phyloP scores from a whole-genome alignment of 2,329 filamentous ascomycete species.

The Beauveria bassiana region DNA sequence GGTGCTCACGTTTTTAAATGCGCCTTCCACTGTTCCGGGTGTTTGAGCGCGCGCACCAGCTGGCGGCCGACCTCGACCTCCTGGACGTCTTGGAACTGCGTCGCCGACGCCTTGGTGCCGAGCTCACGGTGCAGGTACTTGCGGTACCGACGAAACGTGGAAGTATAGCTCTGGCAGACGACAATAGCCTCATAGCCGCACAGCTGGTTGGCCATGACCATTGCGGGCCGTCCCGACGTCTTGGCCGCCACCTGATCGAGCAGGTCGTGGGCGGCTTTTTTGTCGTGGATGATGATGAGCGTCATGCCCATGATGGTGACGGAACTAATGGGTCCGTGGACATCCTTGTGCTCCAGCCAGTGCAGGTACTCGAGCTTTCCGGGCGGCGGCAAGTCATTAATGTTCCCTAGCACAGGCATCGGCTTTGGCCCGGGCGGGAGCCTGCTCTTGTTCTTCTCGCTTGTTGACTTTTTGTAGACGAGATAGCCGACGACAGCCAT shows the following conservation, averaged over 20 bases:
- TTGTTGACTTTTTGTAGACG: background rate
- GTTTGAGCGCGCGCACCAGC: constrained; percentile 1
- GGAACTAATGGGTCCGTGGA: constrained; percentile 27
- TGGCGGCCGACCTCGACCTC: constrained; percentile 10
- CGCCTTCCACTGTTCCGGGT: background rate
- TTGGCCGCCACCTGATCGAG: constrained; percentile 25
- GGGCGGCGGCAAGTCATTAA: constrained; percentile 34
- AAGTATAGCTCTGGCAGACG: constrained; percentile 17
- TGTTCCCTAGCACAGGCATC: constrained; percentile 38
- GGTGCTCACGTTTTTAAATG: constrained; percentile 13
- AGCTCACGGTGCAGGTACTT: constrained; percentile 20
- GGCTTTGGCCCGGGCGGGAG: constrained; percentile 40
- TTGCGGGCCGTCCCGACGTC: constrained; percentile 21
- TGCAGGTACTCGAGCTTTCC: constrained; percentile 26
- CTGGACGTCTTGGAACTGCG: background rate
- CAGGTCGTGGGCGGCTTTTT: constrained; percentile 24
- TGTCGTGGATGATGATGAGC: constrained; percentile 30
- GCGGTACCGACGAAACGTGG: constrained; percentile 18
- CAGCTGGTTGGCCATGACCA: constrained; percentile 20
- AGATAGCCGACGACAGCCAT: background rate
- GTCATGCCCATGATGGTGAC: constrained; percentile 30
- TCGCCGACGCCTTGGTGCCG: constrained; percentile 19
- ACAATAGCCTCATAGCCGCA: constrained; percentile 20
- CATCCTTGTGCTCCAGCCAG: constrained; percentile 29
- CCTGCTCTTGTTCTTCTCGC: background rate